Evolutionary conservation across 768 basidiomycete genomes (phyloP).

Genomic region (Trametes cingulata): DNA sequence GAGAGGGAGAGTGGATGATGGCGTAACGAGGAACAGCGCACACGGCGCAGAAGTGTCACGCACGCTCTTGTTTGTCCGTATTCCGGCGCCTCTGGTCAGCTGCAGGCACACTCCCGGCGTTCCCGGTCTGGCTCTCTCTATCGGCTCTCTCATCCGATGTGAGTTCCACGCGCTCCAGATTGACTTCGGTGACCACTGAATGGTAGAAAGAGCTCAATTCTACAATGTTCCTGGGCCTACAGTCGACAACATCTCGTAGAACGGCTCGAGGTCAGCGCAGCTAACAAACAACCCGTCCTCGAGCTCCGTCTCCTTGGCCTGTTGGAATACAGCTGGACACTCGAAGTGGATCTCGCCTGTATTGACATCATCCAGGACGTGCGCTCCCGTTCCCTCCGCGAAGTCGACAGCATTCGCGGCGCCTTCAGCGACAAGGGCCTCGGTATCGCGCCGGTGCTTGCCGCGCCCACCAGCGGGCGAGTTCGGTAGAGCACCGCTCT

Average conservation of each 20-base stretch:
- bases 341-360: constrained; percentile 30
- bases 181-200: not conserved
- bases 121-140: not conserved
- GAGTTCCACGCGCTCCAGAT: not conserved
- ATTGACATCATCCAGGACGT: not conserved
- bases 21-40: constrained; percentile 27
- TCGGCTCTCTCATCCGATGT: not conserved
- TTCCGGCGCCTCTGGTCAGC: constrained; percentile 17
- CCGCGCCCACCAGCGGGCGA: constrained; percentile 34
- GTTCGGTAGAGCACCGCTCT: constrained; percentile 41
- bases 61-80: constrained; percentile 19
- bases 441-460: constrained; percentile 22
- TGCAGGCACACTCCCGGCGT: not conserved
- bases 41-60: constrained; percentile 14
- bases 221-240: not conserved
- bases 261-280: constrained; percentile 44
- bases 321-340: constrained; percentile 42
- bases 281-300: constrained; percentile 45
- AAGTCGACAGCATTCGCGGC: not conserved
- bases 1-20: constrained; percentile 21
- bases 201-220: not conserved
- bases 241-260: constrained; percentile 30
- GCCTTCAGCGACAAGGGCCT: not conserved
- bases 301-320: constrained; percentile 36
- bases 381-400: not conserved